Percentiles rank a stretch among this genome's conserved stretches.
Evolutionary conservation across 768 basidiomycete genomes (phyloP).

Genomic region (Fomitopsis pulvina): DNA sequence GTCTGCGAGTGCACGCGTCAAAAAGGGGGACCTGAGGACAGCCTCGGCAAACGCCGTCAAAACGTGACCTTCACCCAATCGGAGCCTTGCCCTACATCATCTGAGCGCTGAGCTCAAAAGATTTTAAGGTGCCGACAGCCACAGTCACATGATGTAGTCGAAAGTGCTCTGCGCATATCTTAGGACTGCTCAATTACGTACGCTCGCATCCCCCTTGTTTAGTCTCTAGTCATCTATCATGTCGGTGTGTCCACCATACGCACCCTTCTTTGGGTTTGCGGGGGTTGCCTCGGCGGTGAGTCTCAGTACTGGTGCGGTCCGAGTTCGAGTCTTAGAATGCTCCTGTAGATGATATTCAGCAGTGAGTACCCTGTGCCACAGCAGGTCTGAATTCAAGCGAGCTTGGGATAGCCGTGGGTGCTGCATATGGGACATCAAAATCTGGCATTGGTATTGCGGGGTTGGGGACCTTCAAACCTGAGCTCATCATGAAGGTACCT

Average conservation of each 20-base stretch:
- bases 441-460: conserved; percentile 97
- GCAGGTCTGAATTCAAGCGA: neutral
- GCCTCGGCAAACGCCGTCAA: too few species aligned
- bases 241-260: conserved; percentile 82
- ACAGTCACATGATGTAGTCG: too few species aligned
- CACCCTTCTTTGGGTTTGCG: conserved; percentile 97
- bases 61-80: too few species aligned
- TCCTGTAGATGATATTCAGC: conserved; percentile 83
- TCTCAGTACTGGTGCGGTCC: neutral
- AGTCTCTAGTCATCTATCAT: conserved; percentile 13
- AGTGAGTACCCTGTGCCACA: conserved; percentile 48
- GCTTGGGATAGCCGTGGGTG: conserved; percentile 65
- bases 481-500: conserved; percentile 97
- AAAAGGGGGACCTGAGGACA: too few species aligned
- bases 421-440: conserved; percentile 95
- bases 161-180: too few species aligned
- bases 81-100: too few species aligned
- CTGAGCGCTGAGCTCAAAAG: too few species aligned
- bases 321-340: neutral
- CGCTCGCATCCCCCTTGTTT: neutral
- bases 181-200: neutral
- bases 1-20: too few species aligned
- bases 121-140: too few species aligned
- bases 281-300: conserved; percentile 91
- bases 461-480: conserved; percentile 87